Conservation (phyloP, 305 asterid species). For the Lippia alba region DNA sequence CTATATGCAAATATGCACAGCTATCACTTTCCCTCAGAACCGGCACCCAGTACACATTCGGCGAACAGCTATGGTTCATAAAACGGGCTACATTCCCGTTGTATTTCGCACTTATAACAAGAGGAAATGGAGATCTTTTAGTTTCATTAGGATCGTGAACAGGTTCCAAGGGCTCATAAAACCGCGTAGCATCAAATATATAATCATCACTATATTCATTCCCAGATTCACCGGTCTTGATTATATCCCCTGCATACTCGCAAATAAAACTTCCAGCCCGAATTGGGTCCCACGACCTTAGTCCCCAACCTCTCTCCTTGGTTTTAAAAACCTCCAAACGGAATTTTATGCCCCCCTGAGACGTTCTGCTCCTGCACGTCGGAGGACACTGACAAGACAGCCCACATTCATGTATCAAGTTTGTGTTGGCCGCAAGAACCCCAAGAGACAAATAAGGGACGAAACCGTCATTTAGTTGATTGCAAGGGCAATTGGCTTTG, state of each 20-base stretch:
- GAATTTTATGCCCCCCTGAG: constrained; percentile 75
- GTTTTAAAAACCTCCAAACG: constrained; percentile 85
- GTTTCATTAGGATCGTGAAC: constrained; percentile 42
- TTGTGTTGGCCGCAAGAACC: constrained; percentile 55
- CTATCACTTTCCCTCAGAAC: constrained; percentile 68
- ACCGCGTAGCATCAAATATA: constrained; percentile 76
- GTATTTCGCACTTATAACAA: constrained; percentile 68
- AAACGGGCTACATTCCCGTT: constrained; percentile 88
- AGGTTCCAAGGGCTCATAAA: constrained; percentile 58
- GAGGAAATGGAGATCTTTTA: constrained; percentile 63
- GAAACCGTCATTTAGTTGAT: constrained; percentile 59
- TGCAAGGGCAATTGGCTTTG: constrained; percentile 61
- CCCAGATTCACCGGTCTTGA: constrained; percentile 45
- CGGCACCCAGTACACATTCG: constrained; percentile 85
- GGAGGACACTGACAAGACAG: constrained; percentile 67
- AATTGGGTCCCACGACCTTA: constrained; percentile 81
- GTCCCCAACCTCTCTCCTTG: constrained; percentile 78
- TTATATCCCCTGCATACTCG: constrained; percentile 75
- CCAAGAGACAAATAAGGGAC: constrained; percentile 71
- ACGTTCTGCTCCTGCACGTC: constrained; percentile 67
- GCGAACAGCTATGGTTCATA: constrained; percentile 90
- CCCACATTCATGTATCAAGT: constrained; percentile 78
- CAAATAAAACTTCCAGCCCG: constrained; percentile 73
- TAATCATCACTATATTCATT: constrained; percentile 51
- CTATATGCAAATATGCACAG: constrained; percentile 71